A percentile compares a stretch with the other conserved stretches of the same genome.
Conservation (phyloP, 345 rosid species). For the Pugionium cornutum region DNA sequence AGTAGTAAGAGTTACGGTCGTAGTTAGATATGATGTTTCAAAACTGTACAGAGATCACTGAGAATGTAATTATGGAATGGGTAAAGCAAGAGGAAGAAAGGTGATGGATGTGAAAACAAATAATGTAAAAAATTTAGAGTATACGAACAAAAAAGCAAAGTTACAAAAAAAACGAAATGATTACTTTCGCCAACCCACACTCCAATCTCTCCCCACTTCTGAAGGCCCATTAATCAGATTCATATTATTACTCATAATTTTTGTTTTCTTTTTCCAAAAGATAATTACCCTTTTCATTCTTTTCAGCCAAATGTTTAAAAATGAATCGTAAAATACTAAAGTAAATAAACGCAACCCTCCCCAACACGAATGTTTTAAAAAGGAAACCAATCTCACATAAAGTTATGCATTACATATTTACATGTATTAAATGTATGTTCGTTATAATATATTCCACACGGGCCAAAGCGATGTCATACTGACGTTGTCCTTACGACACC, state of each 20-base stretch:
- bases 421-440: no score
- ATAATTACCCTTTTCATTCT: not conserved
- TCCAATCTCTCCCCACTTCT: slow-evolving; percentile 34
- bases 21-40: slow-evolving; percentile 9
- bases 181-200: slow-evolving; percentile 50
- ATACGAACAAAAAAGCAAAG: slow-evolving; percentile 20
- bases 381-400: no score
- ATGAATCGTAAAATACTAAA: slow-evolving; percentile 12
- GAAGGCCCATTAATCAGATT: slow-evolving; percentile 43
- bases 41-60: slow-evolving; percentile 18
- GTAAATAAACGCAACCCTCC: no score
- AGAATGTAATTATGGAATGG: slow-evolving; percentile 35
- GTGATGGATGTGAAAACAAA: slow-evolving; percentile 32
- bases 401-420: no score
- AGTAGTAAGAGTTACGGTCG: slow-evolving; percentile 7
- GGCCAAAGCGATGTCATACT: no score
- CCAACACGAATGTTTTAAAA: no score
- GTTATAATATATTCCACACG: no score
- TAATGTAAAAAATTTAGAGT: slow-evolving; percentile 24
- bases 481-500: no score
- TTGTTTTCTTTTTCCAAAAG: not conserved
- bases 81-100: slow-evolving; percentile 15
- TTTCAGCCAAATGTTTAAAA: slow-evolving; percentile 28
- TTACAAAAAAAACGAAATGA: slow-evolving; percentile 46
- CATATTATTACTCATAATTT: slow-evolving; percentile 21